Base-by-base conservation (phyloP, 2,329 filamentous ascomycete genomes). In the Talaromyces funiculosus region DNA sequence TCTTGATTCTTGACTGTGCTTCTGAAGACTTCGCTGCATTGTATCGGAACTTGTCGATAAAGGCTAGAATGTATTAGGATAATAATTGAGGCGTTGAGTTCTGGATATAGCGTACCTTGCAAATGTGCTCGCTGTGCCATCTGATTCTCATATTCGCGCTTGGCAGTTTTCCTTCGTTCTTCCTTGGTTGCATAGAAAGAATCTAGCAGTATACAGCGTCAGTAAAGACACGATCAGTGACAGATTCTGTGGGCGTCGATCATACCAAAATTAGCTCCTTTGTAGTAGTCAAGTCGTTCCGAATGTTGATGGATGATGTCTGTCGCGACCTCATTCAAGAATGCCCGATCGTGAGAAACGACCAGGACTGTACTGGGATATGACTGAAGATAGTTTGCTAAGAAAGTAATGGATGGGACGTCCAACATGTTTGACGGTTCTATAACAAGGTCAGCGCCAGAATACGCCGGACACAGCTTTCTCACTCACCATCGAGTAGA, bases 371-470 rank as follows among this genome's bases (percentile, higher is more conserved):
- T 97, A 76, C 91, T 96, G 40, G 93, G 93, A 72, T 99, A 99
- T 53, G 81, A 82, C 75, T 97, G 92, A 8, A 99, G 88, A 73
- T 99, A 99, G 71, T 92, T 93, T 53, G 93, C 90, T 73, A 99
- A 84, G 85, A 97, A 99, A 60, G 94, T 95, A 72, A 99, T 97
- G 24, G 94, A 97, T n/a, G 94, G 94, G 61, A 99, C 94, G 78
- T 97, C 94, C 90, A 99, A 92, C 93, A 97, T 97, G 86, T 97
- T 97, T 60, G 93, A 97, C 79, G 94, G 94, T 86, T 99, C 94
- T 80, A 61, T 60, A 53, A 57, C 9, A 38, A 49, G 51, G 63
- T 71, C 53, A 72, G 68, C 29, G 10, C 22, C 9, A n/a, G n/a
- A n/a, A n/a, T 3, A 7, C 14, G 6, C 3, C 2, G 1, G 14